Evolutionary conservation across 108 stramenopile genomes (phyloP).

Genomic region (Aureococcus anophagefferens): DNA sequence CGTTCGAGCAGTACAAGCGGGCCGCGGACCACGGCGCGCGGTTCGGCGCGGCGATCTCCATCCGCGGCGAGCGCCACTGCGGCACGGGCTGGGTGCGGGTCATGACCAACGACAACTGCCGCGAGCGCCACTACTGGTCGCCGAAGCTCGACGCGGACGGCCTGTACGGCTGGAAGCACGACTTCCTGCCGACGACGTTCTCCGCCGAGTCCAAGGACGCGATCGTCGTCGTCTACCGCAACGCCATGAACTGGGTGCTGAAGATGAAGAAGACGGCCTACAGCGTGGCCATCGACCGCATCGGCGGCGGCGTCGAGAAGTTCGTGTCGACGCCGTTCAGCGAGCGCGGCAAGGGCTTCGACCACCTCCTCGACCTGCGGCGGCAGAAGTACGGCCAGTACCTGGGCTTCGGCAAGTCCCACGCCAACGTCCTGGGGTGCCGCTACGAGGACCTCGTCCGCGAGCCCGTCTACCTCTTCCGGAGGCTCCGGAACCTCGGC

Average conservation of each 20-base stretch:
- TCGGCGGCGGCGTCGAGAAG: not conserved
- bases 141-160: not conserved
- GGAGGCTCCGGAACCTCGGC: not conserved
- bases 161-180: conserved; percentile 1
- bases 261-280: not conserved
- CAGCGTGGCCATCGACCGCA: not conserved
- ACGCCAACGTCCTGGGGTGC: not conserved
- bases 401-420: not conserved
- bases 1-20: not conserved
- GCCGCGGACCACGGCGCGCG: not conserved
- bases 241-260: not conserved
- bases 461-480: not conserved
- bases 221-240: not conserved
- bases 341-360: not conserved
- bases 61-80: not conserved
- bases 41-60: not conserved
- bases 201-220: not conserved
- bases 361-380: not conserved
- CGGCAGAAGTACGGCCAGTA: not conserved
- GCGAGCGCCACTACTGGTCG: not conserved
- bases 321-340: not conserved
- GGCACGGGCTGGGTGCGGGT: not conserved
- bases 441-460: not conserved
- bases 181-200: not conserved
- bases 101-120: not conserved